A percentile compares a stretch with the other conserved stretches of the same genome.
Evolutionary conservation across 148 eudicot genomes (phyloP).

Genomic region (Spergularia bocconei): DNA sequence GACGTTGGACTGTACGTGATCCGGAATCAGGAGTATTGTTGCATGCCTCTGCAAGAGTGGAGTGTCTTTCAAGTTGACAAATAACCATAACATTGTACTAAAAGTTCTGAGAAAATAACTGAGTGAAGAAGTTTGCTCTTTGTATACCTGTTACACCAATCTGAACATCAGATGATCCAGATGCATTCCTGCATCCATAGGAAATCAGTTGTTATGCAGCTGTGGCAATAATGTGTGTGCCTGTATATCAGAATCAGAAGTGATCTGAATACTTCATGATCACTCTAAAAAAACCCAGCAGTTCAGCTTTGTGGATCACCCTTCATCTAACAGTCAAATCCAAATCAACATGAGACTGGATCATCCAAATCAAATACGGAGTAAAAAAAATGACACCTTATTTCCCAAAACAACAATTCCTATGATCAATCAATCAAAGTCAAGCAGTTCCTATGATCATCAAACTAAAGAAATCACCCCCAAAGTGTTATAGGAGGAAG

Average conservation of each 20-base stretch:
- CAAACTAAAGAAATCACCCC: not conserved
- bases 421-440: not conserved
- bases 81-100: not conserved
- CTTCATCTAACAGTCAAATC: not conserved
- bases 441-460: not conserved
- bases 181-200: conserved; percentile 34
- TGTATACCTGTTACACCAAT: conserved; percentile 43
- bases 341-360: not conserved
- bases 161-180: conserved; percentile 43
- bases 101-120: not conserved
- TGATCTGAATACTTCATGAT: not conserved
- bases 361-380: not conserved
- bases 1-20: conserved; percentile 32
- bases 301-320: not conserved
- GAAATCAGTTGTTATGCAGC: not conserved
- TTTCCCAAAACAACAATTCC: not conserved
- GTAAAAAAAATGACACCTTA: not conserved
- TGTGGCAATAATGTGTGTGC: not conserved
- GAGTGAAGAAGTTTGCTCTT: not conserved
- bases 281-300: not conserved
- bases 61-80: not conserved
- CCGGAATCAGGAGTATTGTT: conserved; percentile 34
- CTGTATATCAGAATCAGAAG: not conserved
- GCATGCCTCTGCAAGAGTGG: conserved; percentile 42
- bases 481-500: no score